A percentile compares a stretch with the other conserved stretches of the same genome.
phyloP scores from a whole-genome alignment of 768 basidiomycete species.

The Serendipita sp. region DNA sequence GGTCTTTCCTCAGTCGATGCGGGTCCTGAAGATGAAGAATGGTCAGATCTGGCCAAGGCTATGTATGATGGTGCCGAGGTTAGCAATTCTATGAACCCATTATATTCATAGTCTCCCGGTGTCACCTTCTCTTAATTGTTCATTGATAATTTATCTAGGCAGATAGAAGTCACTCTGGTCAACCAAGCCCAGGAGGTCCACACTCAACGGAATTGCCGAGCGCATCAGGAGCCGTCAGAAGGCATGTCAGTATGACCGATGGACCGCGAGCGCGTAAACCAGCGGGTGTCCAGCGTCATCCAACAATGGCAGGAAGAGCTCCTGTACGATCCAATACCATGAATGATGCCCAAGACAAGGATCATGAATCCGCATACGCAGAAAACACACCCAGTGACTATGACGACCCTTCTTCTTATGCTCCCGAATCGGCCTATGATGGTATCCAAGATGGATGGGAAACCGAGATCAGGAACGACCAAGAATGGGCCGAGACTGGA shows the following conservation, averaged over 20 bases:
- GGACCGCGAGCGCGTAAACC: not conserved
- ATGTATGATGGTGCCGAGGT: conserved; percentile 48
- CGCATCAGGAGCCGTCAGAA: not conserved
- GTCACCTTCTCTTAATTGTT: not conserved
- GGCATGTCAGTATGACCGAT: conserved; percentile 4
- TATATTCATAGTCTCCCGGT: not conserved
- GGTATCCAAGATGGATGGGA: not conserved
- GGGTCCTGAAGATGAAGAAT: conserved; percentile 48
- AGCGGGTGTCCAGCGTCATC: not conserved
- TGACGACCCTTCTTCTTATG: not conserved
- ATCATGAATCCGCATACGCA: not conserved
- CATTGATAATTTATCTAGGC: conserved; percentile 10
- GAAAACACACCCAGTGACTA: not conserved
- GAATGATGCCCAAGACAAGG: not conserved
- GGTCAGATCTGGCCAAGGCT: conserved; percentile 32
- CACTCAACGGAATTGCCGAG: not conserved
- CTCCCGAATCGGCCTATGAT: not conserved
- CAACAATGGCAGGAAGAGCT: not conserved
- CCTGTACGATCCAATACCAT: not conserved
- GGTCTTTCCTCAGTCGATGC: conserved; percentile 65
- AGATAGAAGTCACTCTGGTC: conserved; percentile 15
- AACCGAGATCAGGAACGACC: not conserved
- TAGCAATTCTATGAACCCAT: conserved; percentile 11
- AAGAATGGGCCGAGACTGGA: not conserved
- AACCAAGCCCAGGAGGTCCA: not conserved